These are phyloP conservation scores for Myxozyma mucilagina DNA, from an alignment of 805 yeast genomes.

Conservation along the genomic window DNA sequence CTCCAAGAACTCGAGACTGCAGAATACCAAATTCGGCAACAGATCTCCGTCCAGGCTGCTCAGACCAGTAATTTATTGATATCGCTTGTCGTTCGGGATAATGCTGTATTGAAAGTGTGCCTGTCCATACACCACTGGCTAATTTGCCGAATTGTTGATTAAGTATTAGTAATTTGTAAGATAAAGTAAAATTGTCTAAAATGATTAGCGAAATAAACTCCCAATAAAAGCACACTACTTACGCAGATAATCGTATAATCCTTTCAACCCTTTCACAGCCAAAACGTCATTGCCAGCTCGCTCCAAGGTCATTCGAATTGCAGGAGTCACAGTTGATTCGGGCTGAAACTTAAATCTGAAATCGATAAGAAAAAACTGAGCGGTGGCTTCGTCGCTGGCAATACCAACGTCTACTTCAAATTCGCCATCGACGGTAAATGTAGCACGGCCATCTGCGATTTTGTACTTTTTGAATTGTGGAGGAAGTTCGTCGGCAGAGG, in stretches of 20 bases:
- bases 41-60: constrained; percentile 45
- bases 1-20: constrained; percentile 23
- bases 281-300: constrained; percentile 56
- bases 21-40: constrained; percentile 62
- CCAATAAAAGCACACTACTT: background rate
- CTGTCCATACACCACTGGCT: constrained; percentile 57
- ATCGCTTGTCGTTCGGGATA: constrained; percentile 56
- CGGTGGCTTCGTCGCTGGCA: constrained; percentile 57
- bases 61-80: constrained; percentile 64
- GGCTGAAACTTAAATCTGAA: constrained; percentile 61
- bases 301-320: constrained; percentile 51
- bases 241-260: constrained; percentile 51
- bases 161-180: constrained; percentile 46
- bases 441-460: constrained; percentile 75
- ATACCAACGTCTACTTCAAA: constrained; percentile 80
- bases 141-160: constrained; percentile 58
- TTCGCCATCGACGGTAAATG: constrained; percentile 60
- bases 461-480: constrained; percentile 59
- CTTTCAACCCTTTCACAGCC: constrained; percentile 48
- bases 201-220: background rate
- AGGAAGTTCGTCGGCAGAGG: constrained; percentile 62
- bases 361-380: constrained; percentile 78
- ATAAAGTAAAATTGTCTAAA: constrained; percentile 25
- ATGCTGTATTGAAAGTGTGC: constrained; percentile 59
- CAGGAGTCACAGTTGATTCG: constrained; percentile 31